Conservation (phyloP, 2,329 filamentous ascomycete species). For the Colletotrichum gloeosporioides region DNA sequence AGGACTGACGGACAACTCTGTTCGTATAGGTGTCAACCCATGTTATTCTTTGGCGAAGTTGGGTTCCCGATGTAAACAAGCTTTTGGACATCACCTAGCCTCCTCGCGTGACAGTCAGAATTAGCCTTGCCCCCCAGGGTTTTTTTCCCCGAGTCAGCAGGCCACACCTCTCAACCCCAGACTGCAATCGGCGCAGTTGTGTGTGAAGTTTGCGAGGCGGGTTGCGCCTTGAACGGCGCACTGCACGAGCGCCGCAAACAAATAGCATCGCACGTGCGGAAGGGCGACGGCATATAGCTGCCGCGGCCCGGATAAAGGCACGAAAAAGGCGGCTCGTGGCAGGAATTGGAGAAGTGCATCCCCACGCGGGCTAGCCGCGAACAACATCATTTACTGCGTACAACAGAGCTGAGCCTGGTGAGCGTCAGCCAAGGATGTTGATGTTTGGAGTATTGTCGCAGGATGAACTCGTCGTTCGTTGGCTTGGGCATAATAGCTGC, state of each 20-base stretch:
- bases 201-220: not conserved
- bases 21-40: not conserved
- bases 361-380: not conserved
- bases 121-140: not conserved
- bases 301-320: not conserved
- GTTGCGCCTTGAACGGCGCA: constrained; percentile 1
- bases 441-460: constrained; percentile 20
- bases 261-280: not conserved
- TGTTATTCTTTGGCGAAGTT: not conserved
- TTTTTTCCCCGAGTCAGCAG: not conserved
- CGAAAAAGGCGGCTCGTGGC: not conserved
- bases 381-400: not conserved
- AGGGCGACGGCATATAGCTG: not conserved
- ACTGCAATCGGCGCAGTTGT: not conserved
- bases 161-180: not conserved
- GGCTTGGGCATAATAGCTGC: not conserved
- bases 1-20: not conserved
- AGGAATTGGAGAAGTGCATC: not conserved
- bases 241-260: constrained; percentile 9
- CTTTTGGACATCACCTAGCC: not conserved
- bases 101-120: not conserved
- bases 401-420: not conserved
- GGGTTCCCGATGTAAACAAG: not conserved
- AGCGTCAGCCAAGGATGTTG: constrained; percentile 12
- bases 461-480: constrained; percentile 9